Evolutionary conservation across 2,329 filamentous ascomycete species (phyloP).

Genomic region (Colletotrichum limetticola): DNA sequence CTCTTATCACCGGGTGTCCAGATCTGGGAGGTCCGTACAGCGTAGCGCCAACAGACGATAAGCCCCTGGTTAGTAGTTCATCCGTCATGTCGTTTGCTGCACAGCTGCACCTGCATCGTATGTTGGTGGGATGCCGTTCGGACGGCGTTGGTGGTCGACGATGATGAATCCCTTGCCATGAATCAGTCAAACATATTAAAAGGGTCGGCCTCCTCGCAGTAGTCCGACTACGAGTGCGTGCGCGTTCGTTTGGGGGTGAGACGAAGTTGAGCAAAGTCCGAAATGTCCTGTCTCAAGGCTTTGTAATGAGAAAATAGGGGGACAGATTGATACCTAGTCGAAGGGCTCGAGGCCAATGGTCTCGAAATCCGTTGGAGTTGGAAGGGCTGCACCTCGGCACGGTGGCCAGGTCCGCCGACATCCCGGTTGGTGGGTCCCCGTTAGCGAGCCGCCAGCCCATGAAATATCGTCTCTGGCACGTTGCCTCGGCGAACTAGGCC

Average conservation of each 20-base stretch:
- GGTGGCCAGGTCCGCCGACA: conserved; percentile 19
- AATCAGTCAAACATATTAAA: neutral
- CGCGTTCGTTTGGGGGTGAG: conserved; percentile 5
- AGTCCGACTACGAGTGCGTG: conserved; percentile 3
- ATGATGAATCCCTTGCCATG: neutral
- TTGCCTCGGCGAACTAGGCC: conserved; percentile 14
- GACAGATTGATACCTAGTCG: neutral
- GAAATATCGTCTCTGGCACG: conserved; percentile 4
- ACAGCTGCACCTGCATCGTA: neutral
- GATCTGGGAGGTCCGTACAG: conserved; percentile 20
- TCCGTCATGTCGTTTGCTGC: neutral
- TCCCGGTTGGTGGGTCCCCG: conserved; percentile 3
- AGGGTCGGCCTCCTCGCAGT: neutral
- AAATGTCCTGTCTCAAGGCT: conserved; percentile 15
- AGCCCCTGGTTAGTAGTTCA: conserved; percentile 1
- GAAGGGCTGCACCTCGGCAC: conserved; percentile 27
- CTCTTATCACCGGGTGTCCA: conserved; percentile 1
- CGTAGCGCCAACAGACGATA: conserved; percentile 13
- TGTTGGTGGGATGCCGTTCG: neutral
- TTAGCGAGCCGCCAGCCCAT: conserved; percentile 15
- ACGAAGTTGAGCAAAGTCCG: neutral
- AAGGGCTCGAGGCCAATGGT: too few species aligned
- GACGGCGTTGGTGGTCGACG: neutral
- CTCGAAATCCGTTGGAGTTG: conserved; percentile 32
- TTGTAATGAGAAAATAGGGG: conserved; percentile 17